These are phyloP conservation scores for Manihot esculenta DNA, from an alignment of 441 rosid species.

Conservation along the genomic window DNA sequence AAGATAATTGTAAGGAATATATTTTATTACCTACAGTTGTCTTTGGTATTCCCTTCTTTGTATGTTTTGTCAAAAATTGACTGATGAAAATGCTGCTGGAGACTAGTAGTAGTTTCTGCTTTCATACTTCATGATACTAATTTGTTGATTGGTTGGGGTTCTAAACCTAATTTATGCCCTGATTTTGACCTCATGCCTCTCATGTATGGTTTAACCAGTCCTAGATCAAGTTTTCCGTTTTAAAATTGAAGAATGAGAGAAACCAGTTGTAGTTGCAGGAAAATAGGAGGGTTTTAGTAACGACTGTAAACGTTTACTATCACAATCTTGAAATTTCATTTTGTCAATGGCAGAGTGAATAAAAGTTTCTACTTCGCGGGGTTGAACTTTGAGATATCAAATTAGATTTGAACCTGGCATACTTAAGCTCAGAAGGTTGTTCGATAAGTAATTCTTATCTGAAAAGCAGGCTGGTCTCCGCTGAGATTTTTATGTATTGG, in stretches of 20 bases:
- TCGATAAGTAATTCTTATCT: background rate
- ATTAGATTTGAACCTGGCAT: background rate
- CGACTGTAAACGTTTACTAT: background rate
- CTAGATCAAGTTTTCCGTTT: background rate
- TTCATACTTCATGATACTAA: background rate
- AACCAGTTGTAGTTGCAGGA: background rate
- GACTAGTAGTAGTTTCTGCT: background rate
- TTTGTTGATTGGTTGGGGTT: background rate
- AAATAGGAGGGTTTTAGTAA: too few relatives aligned
- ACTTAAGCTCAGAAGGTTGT: background rate
- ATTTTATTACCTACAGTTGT: background rate
- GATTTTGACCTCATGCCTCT: background rate
- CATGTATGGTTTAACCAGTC: background rate
- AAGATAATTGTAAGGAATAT: background rate
- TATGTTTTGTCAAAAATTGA: background rate
- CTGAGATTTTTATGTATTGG: background rate
- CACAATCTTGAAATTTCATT: background rate
- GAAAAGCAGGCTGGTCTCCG: background rate
- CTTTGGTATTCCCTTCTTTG: background rate
- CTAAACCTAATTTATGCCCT: background rate
- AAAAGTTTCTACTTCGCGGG: background rate
- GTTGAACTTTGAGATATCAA: background rate
- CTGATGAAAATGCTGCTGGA: background rate
- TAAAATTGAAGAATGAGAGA: background rate
- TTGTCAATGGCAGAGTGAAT: background rate